Conservation (phyloP, 805 yeast genomes). For the Starmerella davenportii region DNA sequence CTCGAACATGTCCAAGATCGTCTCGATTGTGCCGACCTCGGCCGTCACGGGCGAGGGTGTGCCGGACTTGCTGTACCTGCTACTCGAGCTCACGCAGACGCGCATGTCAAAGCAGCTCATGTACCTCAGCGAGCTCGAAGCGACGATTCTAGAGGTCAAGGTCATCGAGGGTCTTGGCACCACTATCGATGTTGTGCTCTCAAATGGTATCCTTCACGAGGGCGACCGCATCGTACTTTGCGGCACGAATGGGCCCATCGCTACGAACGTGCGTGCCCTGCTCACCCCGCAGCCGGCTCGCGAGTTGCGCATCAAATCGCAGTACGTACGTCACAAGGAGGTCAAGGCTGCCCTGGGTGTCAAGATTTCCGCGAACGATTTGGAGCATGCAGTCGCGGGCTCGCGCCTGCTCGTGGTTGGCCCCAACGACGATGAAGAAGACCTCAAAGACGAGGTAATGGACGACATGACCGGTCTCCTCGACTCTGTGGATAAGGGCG, state of each 20-base stretch:
- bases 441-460: slow-evolving; percentile 94
- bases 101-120: slow-evolving; percentile 97
- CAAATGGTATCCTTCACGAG: slow-evolving; percentile 89
- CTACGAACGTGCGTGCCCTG: slow-evolving; percentile 85
- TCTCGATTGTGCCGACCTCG: slow-evolving; percentile 93
- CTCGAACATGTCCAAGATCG: slow-evolving; percentile 81
- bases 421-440: slow-evolving; percentile 95
- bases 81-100: slow-evolving; percentile 89
- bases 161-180: slow-evolving; percentile 98
- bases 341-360: slow-evolving; percentile 99
- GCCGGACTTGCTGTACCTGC: slow-evolving; percentile 90
- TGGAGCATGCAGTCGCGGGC: slow-evolving; percentile 98
- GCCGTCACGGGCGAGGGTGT: slow-evolving; percentile 99
- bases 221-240: slow-evolving; percentile 92
- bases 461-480: slow-evolving; percentile 88
- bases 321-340: slow-evolving; percentile 88
- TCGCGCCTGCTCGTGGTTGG: slow-evolving; percentile 89
- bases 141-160: slow-evolving; percentile 92
- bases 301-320: slow-evolving; percentile 92
- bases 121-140: slow-evolving; percentile 86
- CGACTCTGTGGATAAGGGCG: slow-evolving; percentile 86
- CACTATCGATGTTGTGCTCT: slow-evolving; percentile 90
- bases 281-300: slow-evolving; percentile 95
- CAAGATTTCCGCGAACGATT: slow-evolving; percentile 91
- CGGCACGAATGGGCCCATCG: slow-evolving; percentile 97